A percentile compares a stretch with the other conserved stretches of the same genome.
These are phyloP conservation scores for Aurinia saxatilis DNA, from an alignment of 345 rosid species.

Conservation along the genomic window DNA sequence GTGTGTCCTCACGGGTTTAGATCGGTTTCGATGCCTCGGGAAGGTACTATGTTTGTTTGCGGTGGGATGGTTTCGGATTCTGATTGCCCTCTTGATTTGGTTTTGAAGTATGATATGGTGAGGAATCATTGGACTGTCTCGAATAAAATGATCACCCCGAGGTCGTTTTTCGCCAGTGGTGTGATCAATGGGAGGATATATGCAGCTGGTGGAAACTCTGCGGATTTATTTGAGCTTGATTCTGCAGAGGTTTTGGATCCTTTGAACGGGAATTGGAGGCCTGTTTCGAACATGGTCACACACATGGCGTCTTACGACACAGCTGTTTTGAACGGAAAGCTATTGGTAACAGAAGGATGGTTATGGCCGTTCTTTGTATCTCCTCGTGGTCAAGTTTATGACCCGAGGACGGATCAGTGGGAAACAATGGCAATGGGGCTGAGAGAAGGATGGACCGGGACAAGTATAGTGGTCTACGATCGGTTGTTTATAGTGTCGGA, in stretches of 20 bases:
- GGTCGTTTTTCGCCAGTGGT: conserved; percentile 74
- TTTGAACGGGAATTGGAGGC: conserved; percentile 49
- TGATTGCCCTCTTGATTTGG: conserved; percentile 67
- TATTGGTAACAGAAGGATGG: conserved; percentile 91
- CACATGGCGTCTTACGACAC: conserved; percentile 81
- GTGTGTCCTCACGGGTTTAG: conserved; percentile 76
- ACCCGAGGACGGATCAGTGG: conserved; percentile 62
- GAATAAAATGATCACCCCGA: conserved; percentile 53
- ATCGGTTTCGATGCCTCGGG: conserved; percentile 50
- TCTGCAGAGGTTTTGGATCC: conserved; percentile 76
- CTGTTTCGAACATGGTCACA: conserved; percentile 59
- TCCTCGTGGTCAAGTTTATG: conserved; percentile 86
- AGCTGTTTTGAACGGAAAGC: conserved; percentile 72
- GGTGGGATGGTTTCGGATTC: conserved; percentile 84
- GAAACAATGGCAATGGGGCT: conserved; percentile 71
- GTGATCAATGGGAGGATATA: conserved; percentile 69
- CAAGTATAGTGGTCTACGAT: conserved; percentile 67
- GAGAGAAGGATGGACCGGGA: conserved; percentile 93
- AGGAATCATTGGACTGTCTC: conserved; percentile 75
- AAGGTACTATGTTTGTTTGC: conserved; percentile 68
- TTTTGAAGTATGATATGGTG: conserved; percentile 71
- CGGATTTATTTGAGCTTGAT: conserved; percentile 61
- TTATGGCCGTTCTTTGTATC: conserved; percentile 83
- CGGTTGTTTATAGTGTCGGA: conserved; percentile 75
- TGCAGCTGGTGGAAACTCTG: conserved; percentile 79